phyloP scores from a whole-genome alignment of 352 stramenopile genomes.

The Aphanomyces stellatus region DNA sequence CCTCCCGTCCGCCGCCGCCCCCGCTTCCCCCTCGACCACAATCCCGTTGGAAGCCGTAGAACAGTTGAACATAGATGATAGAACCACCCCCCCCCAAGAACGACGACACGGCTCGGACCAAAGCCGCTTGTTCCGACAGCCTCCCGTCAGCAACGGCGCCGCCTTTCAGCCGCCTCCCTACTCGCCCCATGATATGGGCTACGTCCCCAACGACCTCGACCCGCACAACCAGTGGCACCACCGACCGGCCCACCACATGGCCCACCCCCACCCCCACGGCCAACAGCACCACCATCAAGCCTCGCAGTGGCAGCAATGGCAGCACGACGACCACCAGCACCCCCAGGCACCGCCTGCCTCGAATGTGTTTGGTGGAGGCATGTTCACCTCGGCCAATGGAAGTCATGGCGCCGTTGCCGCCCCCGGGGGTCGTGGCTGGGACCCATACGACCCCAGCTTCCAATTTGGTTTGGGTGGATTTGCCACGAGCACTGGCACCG shows the following conservation, averaged over 20 bases:
- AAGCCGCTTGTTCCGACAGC: neutral
- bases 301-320: conserved; percentile 1
- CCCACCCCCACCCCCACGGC: conserved; percentile 2
- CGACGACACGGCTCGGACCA: neutral
- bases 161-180: neutral
- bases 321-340: neutral
- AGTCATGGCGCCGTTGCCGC: neutral
- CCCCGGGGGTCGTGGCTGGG: neutral
- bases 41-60: conserved; percentile 18
- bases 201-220: neutral
- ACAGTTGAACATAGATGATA: conserved; percentile 16
- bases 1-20: neutral
- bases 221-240: neutral
- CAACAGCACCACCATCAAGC: neutral
- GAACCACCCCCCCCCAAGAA: neutral
- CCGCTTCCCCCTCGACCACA: neutral
- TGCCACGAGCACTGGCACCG: conserved; percentile 13
- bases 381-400: conserved; percentile 15
- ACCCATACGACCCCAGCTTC: neutral
- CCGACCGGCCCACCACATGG: too few species aligned
- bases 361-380: conserved; percentile 14
- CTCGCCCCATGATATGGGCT: neutral
- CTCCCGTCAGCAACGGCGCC: neutral
- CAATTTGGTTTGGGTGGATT: neutral
- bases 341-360: neutral